phyloP scores from a whole-genome alignment of 1,284 basidiomycete species.

The Takashimella koratensis region DNA sequence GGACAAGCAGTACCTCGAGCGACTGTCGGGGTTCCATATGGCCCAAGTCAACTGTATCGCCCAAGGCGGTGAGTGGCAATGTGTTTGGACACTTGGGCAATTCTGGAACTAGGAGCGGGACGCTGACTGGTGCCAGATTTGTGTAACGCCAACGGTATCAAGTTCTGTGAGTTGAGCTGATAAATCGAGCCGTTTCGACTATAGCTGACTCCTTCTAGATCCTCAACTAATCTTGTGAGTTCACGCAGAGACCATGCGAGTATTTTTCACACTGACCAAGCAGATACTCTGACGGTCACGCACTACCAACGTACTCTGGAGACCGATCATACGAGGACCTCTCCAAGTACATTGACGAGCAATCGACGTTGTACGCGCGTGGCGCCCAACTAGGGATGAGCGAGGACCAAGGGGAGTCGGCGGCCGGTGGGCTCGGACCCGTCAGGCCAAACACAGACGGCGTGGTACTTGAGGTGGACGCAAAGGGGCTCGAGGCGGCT shows the following conservation, averaged over 20 bases:
- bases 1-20: conserved; percentile 56
- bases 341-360: conserved; percentile 54
- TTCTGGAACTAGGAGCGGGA: too few relatives aligned
- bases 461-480: conserved; percentile 58
- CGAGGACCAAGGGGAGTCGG: not conserved
- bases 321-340: conserved; percentile 56
- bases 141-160: conserved; percentile 65
- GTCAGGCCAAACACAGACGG: conserved; percentile 58
- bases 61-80: conserved; percentile 65
- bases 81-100: too few relatives aligned
- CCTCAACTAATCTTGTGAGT: conserved; percentile 72
- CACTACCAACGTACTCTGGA: not conserved
- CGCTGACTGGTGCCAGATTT: too few relatives aligned
- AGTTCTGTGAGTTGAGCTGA: conserved; percentile 53
- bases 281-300: not conserved
- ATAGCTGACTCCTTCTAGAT: conserved; percentile 44
- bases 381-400: not conserved
- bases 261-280: too few relatives aligned
- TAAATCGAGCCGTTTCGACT: not conserved
- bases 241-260: too few relatives aligned
- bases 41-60: conserved; percentile 82
- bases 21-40: conserved; percentile 61
- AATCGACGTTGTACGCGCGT: conserved; percentile 44
- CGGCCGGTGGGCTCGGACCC: not conserved
- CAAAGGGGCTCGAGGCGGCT: conserved; percentile 55